These are phyloP conservation scores for Volvox africanus DNA, from an alignment of 139 green algal species.

Conservation along the genomic window DNA sequence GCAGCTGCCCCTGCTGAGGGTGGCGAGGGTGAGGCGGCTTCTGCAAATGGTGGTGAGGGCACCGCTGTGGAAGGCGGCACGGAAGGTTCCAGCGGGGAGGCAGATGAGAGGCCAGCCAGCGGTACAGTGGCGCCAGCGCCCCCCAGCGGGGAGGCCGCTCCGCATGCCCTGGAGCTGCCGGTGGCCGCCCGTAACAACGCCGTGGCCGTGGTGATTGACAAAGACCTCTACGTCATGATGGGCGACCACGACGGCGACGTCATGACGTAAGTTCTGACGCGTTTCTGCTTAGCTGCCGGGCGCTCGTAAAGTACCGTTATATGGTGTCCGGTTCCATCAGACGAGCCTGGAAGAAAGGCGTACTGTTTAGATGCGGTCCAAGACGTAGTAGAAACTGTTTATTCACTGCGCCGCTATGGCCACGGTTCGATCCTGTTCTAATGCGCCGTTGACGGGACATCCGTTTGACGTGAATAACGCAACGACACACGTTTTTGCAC, in stretches of 20 bases:
- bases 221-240: conserved; percentile 72
- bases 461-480: no score
- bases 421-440: no score
- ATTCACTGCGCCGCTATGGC: no score
- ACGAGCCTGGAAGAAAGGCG: no score
- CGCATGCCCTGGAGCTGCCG: conserved; percentile 27
- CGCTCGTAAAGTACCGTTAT: no score
- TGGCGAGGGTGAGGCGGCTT: neutral
- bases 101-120: conserved; percentile 19
- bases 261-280: conserved; percentile 34
- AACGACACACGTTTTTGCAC: no score
- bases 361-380: no score
- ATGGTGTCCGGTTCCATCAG: no score
- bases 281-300: no score
- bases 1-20: neutral
- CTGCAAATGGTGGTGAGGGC: neutral
- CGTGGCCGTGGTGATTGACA: conserved; percentile 62
- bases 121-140: neutral
- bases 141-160: neutral
- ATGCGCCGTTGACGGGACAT: no score
- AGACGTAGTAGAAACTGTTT: no score
- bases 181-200: conserved; percentile 50
- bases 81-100: neutral
- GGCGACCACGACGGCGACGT: conserved; percentile 74
- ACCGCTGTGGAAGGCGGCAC: neutral